A percentile compares a stretch with the other conserved stretches of the same genome.
phyloP scores from a whole-genome alignment of 345 rosid species.

The Moricandia arvensis region DNA sequence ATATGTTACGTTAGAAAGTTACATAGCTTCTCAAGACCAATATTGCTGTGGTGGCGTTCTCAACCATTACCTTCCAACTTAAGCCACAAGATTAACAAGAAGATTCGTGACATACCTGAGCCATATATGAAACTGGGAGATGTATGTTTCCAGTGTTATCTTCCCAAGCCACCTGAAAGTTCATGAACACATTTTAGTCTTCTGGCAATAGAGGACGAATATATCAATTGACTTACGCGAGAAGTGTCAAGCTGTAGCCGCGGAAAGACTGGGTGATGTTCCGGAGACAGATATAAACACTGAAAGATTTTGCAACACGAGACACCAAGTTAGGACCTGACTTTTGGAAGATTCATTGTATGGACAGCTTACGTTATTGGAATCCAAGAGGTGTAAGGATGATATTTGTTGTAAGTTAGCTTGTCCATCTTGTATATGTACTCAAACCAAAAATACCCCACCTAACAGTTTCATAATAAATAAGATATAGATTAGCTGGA shows the following conservation, averaged over 20 bases:
- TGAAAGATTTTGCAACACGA: conserved; percentile 42
- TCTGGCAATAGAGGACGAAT: neutral
- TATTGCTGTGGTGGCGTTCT: conserved; percentile 9
- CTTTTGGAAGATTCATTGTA: neutral
- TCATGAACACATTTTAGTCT: neutral
- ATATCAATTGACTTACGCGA: conserved; percentile 63
- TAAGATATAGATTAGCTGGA: conserved; percentile 6
- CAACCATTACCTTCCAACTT: conserved; percentile 1
- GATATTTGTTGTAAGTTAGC: conserved; percentile 86
- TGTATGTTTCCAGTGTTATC: conserved; percentile 86
- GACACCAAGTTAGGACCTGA: neutral
- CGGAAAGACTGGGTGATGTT: conserved; percentile 84
- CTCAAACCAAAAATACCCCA: conserved; percentile 84
- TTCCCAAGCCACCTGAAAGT: conserved; percentile 85
- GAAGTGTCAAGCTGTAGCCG: conserved; percentile 81
- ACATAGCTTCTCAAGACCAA: too few relatives aligned
- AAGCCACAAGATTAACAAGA: conserved; percentile 5
- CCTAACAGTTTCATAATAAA: conserved; percentile 45
- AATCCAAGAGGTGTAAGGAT: conserved; percentile 99
- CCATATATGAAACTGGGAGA: conserved; percentile 96
- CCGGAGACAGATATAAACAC: conserved; percentile 90
- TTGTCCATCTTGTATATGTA: conserved; percentile 93
- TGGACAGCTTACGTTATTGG: conserved; percentile 73
- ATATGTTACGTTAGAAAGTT: neutral
- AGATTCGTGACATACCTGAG: conserved; percentile 57